phyloP scores from a whole-genome alignment of 148 eudicot genomes.

The Vaccinium myrtillus region DNA sequence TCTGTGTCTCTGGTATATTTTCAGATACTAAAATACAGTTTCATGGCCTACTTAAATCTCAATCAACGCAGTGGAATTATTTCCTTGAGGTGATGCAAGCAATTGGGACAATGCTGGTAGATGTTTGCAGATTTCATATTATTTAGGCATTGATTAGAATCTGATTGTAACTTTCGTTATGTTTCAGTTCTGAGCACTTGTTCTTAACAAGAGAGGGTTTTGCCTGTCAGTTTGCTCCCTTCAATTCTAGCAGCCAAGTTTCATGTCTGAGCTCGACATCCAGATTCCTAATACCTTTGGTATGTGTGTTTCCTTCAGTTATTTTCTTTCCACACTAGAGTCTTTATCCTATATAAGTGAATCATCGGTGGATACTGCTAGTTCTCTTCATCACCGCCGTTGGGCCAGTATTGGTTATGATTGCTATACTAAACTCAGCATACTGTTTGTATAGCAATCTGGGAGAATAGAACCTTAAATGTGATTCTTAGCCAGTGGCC shows the following conservation, averaged over 20 bases:
- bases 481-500: background rate
- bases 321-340: background rate
- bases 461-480: background rate
- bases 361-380: background rate
- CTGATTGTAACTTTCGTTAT: background rate
- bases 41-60: no score
- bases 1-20: no score
- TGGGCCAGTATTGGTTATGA: background rate
- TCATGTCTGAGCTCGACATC: slow-evolving; percentile 36
- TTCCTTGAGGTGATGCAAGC: background rate
- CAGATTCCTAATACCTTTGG: slow-evolving; percentile 29
- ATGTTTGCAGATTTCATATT: background rate
- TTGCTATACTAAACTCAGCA: background rate
- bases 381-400: background rate
- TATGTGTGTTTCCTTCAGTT: slow-evolving; percentile 8
- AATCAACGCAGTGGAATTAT: background rate
- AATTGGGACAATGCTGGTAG: background rate
- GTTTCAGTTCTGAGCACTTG: slow-evolving; percentile 16
- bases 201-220: background rate
- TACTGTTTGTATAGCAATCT: background rate
- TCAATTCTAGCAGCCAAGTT: slow-evolving; percentile 26
- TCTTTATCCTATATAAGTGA: background rate
- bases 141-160: background rate
- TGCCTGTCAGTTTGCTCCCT: slow-evolving; percentile 11
- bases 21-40: no score